Conservation (phyloP, 257 asterid genomes). For the Solanum gandarillasii region DNA sequence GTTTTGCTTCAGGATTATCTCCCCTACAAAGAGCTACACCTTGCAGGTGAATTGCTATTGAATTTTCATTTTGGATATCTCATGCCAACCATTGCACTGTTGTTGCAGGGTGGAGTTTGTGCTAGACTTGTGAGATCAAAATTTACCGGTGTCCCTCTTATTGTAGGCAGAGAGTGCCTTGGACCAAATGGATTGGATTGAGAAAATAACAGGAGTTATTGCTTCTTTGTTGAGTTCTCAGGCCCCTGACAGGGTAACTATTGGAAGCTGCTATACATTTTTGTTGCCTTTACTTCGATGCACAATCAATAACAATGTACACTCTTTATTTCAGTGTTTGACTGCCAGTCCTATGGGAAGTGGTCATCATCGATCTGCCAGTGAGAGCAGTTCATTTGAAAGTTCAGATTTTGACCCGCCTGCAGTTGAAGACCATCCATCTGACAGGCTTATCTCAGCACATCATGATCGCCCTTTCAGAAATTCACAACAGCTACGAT, state of each 20-base stretch:
- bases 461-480: constrained; percentile 64
- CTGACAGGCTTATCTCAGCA: constrained; percentile 55
- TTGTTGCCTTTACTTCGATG: neutral
- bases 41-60: constrained; percentile 56
- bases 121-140: constrained; percentile 3
- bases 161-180: constrained; percentile 97
- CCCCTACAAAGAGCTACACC: constrained; percentile 97
- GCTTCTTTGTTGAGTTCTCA: constrained; percentile 96
- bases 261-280: neutral
- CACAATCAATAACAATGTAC: neutral
- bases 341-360: constrained; percentile 83
- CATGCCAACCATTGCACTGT: neutral
- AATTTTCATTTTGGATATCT: constrained; percentile 7
- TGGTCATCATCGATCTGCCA: constrained; percentile 87
- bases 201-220: constrained; percentile 96
- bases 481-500: constrained; percentile 57
- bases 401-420: constrained; percentile 86
- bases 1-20: constrained; percentile 96
- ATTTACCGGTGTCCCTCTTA: constrained; percentile 20
- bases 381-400: constrained; percentile 96
- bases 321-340: constrained; percentile 45
- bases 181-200: constrained; percentile 99
- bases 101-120: neutral
- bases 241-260: constrained; percentile 84
- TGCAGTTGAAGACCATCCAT: constrained; percentile 69